Evolutionary conservation across 2,329 filamentous ascomycete species (phyloP).

Genomic region (Calonectria pteridis): DNA sequence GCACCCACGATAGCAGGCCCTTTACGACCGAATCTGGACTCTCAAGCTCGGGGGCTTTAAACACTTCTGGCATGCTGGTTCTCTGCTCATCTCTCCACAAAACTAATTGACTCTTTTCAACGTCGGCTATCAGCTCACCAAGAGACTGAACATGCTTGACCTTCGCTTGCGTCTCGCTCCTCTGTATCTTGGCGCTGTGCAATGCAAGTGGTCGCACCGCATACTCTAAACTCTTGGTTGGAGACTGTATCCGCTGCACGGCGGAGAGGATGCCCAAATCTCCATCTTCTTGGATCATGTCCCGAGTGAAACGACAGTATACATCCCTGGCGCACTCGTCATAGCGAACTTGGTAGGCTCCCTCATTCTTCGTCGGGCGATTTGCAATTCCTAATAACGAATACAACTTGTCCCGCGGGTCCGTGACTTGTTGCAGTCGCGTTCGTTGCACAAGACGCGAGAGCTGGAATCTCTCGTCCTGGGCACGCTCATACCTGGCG

Average conservation of each 20-base stretch:
- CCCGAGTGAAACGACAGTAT: not conserved
- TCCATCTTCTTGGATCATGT: not conserved
- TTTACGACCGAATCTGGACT: not conserved
- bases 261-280: not conserved
- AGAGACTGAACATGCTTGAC: not conserved
- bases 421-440: not conserved
- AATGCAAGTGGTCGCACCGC: not conserved
- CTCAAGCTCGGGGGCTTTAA: not conserved
- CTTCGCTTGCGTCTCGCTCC: not conserved
- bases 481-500: not conserved
- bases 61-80: not conserved
- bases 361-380: not conserved
- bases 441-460: not conserved
- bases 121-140: not conserved
- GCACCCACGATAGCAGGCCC: not conserved
- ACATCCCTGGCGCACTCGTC: not conserved
- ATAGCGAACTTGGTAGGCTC: not conserved
- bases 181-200: not conserved
- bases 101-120: not conserved
- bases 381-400: not conserved
- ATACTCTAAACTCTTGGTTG: not conserved
- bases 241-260: not conserved
- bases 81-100: not conserved
- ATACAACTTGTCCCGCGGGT: not conserved
- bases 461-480: not conserved